Percentiles rank a stretch among this genome's conserved stretches.
These are phyloP conservation scores for Copromyces sp. DNA, from an alignment of 495 filamentous ascomycete species.

Conservation along the genomic window DNA sequence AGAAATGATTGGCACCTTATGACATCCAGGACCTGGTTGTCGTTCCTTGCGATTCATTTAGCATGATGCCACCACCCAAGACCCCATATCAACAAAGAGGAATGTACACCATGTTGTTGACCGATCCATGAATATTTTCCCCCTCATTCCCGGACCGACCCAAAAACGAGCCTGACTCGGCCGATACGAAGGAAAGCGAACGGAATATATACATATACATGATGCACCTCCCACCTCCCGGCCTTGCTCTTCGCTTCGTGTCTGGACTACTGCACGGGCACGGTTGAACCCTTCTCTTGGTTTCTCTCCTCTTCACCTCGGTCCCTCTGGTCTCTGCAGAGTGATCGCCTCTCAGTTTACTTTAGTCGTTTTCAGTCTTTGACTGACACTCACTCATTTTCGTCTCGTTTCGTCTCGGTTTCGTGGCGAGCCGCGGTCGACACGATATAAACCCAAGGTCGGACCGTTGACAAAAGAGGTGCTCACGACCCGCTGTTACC, in stretches of 20 bases:
- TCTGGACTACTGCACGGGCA: not conserved
- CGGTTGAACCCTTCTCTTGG: not conserved
- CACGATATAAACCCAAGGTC: not conserved
- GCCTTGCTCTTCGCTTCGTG: not conserved
- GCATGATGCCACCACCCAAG: no score
- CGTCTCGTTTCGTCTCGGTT: not conserved
- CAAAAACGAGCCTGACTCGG: not conserved
- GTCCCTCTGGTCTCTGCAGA: not conserved
- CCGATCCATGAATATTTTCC: not conserved
- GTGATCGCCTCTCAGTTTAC: not conserved
- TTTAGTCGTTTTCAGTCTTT: not conserved
- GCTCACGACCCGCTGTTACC: not conserved
- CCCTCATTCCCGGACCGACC: not conserved
- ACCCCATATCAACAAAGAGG: no score
- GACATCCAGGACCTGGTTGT: not conserved
- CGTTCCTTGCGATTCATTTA: no score
- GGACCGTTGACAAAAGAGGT: not conserved
- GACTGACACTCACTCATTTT: not conserved
- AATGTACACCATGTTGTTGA: not conserved
- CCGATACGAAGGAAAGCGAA: not conserved
- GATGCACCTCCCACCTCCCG: not conserved
- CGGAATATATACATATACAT: not conserved
- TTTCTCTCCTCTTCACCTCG: not conserved
- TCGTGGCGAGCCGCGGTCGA: not conserved
- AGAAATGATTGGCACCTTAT: not conserved